Conservation (phyloP, 257 asterid genomes). For the Henckelia pumila region DNA sequence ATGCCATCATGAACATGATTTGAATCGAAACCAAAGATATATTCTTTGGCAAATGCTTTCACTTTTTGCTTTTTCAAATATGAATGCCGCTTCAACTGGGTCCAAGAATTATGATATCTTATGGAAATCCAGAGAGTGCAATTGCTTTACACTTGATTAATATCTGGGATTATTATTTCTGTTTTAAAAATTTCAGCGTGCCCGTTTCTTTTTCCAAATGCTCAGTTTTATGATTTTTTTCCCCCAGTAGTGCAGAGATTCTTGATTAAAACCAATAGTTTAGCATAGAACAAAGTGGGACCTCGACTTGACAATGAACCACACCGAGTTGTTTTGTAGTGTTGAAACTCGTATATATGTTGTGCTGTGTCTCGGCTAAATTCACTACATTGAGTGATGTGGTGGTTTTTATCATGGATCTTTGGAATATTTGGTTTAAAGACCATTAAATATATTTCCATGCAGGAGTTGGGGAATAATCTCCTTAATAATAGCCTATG, state of each 20-base stretch:
- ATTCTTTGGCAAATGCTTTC: slow-evolving; percentile 28
- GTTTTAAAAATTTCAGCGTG: neutral
- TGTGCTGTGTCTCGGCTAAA: neutral
- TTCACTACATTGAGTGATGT: neutral
- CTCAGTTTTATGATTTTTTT: slow-evolving; percentile 7
- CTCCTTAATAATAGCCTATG: slow-evolving; percentile 71
- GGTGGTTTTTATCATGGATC: neutral
- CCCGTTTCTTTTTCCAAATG: neutral
- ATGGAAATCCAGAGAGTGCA: slow-evolving; percentile 13
- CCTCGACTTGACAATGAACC: neutral
- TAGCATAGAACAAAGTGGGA: neutral
- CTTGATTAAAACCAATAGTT: neutral
- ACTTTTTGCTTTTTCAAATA: slow-evolving; percentile 34
- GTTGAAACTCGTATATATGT: too few species aligned
- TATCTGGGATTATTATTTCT: slow-evolving; percentile 4
- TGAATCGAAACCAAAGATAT: slow-evolving; percentile 35
- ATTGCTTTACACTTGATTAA: slow-evolving; percentile 25
- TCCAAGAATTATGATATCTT: slow-evolving; percentile 25
- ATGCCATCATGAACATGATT: slow-evolving; percentile 35
- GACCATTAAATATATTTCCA: neutral
- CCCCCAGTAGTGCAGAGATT: neutral
- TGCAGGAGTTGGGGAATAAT: slow-evolving; percentile 98
- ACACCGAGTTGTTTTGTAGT: neutral
- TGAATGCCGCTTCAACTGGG: slow-evolving; percentile 35
- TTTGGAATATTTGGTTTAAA: neutral